Conservation (phyloP, 1,139 yeast species). For the Suhomyces yuchorum region DNA sequence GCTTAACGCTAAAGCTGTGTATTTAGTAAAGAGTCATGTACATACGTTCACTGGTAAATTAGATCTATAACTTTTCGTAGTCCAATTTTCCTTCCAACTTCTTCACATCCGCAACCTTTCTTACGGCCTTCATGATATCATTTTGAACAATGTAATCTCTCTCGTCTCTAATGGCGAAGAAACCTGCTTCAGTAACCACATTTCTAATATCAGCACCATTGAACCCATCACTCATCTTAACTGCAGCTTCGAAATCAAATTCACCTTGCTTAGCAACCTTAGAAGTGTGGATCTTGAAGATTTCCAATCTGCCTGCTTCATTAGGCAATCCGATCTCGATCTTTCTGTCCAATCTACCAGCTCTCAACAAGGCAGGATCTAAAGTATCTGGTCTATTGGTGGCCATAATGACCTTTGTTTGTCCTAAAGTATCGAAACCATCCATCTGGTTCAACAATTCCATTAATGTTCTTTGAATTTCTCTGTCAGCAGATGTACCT, state of each 20-base stretch:
- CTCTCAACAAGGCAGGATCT: constrained; percentile 98
- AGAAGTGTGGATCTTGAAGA: constrained; percentile 90
- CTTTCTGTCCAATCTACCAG: constrained; percentile 97
- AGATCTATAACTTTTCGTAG: constrained; percentile 68
- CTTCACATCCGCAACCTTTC: constrained; percentile 96
- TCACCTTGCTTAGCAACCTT: constrained; percentile 91
- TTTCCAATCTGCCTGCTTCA: constrained; percentile 93
- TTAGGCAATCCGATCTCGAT: constrained; percentile 96
- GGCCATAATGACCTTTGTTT: constrained; percentile 98
- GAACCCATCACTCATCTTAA: constrained; percentile 97
- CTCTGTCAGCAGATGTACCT: constrained; percentile 99
- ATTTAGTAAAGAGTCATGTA: constrained; percentile 8
- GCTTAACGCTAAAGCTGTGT: constrained; percentile 2
- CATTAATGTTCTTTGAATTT: constrained; percentile 98
- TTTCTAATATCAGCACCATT: constrained; percentile 99
- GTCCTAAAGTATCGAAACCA: constrained; percentile 96
- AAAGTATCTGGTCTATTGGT: constrained; percentile 98
- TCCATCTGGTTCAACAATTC: constrained; percentile 98
- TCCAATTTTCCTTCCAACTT: constrained; percentile 95
- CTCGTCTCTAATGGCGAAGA: constrained; percentile 96
- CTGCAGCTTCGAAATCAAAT: constrained; percentile 95
- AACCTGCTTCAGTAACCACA: constrained; percentile 98
- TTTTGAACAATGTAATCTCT: constrained; percentile 92
- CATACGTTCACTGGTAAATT: constrained; percentile 5
- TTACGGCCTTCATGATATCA: constrained; percentile 95